A percentile compares a stretch with the other conserved stretches of the same genome.
Conservation (phyloP, 2,329 filamentous ascomycete species). For the Dactylellina leptospora region DNA sequence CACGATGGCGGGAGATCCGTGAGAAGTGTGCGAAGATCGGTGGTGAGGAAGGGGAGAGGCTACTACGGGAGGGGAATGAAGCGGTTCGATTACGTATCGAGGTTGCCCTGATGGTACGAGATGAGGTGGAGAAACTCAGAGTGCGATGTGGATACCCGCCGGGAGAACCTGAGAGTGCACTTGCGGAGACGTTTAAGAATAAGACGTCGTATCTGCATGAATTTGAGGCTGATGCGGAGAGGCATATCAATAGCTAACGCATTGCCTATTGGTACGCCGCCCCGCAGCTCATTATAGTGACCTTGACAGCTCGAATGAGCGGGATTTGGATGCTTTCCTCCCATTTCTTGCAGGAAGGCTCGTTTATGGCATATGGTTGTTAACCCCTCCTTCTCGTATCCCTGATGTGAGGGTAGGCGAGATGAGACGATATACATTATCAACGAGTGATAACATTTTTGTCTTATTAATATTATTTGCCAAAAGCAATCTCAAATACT, state of each 20-base stretch:
- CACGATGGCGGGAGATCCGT: conserved; percentile 76
- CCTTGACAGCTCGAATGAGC: no score
- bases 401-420: conserved; percentile 13
- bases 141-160: conserved; percentile 76
- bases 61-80: conserved; percentile 72
- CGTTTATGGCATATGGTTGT: no score
- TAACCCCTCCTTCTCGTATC: conserved; percentile 14
- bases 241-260: conserved; percentile 39
- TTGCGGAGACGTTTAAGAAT: conserved; percentile 75
- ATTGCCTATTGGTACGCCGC: no score
- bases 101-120: conserved; percentile 78
- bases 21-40: conserved; percentile 64
- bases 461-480: conserved; percentile 36
- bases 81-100: conserved; percentile 80
- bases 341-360: no score
- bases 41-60: conserved; percentile 58
- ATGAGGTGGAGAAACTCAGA: conserved; percentile 81
- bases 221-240: conserved; percentile 46
- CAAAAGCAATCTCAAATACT: no score
- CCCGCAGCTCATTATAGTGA: no score
- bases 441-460: not conserved
- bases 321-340: no score
- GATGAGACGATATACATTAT: conserved; percentile 27
- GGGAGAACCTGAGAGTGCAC: conserved; percentile 77
- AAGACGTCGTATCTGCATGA: conserved; percentile 36